Evolutionary conservation across 345 rosid genomes (phyloP).

Genomic region (Melaleuca alternifolia): DNA sequence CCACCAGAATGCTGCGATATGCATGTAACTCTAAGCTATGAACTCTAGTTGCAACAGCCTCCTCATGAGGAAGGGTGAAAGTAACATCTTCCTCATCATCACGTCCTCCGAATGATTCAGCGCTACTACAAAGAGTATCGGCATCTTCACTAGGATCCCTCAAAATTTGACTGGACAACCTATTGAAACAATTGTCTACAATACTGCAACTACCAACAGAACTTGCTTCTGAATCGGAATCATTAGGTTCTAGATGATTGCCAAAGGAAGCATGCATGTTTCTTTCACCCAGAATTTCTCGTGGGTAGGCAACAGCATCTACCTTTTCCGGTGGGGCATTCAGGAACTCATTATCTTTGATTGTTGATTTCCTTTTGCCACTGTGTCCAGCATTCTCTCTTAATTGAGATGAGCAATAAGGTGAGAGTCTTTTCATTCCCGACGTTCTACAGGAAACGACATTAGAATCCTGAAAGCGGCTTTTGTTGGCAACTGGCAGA

Average conservation of each 20-base stretch:
- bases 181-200: constrained; percentile 11
- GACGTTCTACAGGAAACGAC: constrained; percentile 14
- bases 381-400: constrained; percentile 19
- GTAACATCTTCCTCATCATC: constrained; percentile 18
- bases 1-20: constrained; percentile 35
- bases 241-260: constrained; percentile 12
- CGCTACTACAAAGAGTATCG: constrained; percentile 29
- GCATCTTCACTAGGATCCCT: constrained; percentile 21
- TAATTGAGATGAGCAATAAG: constrained; percentile 15
- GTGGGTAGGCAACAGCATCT: constrained; percentile 22
- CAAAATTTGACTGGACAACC: constrained; percentile 14
- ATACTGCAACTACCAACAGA: constrained; percentile 70
- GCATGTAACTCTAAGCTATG: constrained; percentile 63
- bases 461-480: constrained; percentile 18
- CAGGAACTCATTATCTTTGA: constrained; percentile 10
- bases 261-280: constrained; percentile 16
- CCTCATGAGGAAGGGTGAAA: constrained; percentile 13
- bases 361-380: constrained; percentile 20
- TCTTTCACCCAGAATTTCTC: constrained; percentile 22
- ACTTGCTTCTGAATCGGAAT: constrained; percentile 34
- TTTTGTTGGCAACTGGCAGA: neutral
- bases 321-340: constrained; percentile 12
- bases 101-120: constrained; percentile 30
- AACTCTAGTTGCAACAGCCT: constrained; percentile 30
- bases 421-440: constrained; percentile 25